Evolutionary conservation across 1,284 basidiomycete genomes (phyloP).

Genomic region (Athelia sp.): DNA sequence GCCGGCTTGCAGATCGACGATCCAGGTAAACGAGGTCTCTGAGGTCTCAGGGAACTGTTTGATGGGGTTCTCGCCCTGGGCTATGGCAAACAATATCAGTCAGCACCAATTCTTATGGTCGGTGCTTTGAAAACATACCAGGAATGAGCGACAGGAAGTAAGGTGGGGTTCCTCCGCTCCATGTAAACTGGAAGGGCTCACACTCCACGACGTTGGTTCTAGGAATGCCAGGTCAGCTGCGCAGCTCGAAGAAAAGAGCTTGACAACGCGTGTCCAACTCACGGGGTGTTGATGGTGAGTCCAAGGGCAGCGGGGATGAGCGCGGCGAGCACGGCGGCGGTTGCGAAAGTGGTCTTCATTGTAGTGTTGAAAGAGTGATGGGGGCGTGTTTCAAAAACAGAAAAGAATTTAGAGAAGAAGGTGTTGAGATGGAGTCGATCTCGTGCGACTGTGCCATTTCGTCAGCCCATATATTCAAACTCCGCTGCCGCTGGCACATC

Average conservation of each 20-base stretch:
- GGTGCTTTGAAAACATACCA: slow-evolving; percentile 31
- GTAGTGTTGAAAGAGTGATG: slow-evolving; percentile 5
- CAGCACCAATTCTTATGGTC: neutral
- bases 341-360: slow-evolving; percentile 49
- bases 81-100: neutral
- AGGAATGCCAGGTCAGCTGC: slow-evolving; percentile 33
- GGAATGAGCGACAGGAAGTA: slow-evolving; percentile 68
- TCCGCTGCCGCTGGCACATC: neutral
- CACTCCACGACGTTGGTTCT: neutral
- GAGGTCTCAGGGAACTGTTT: slow-evolving; percentile 46
- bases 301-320: slow-evolving; percentile 40
- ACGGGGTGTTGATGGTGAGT: slow-evolving; percentile 70
- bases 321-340: slow-evolving; percentile 37
- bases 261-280: slow-evolving; percentile 22
- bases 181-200: slow-evolving; percentile 60
- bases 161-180: slow-evolving; percentile 50
- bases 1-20: slow-evolving; percentile 45
- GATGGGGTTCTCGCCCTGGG: slow-evolving; percentile 17
- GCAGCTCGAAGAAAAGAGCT: neutral
- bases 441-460: too few relatives aligned
- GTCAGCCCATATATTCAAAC: neutral
- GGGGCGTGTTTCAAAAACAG: neutral
- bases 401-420: neutral
- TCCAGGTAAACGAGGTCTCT: slow-evolving; percentile 55
- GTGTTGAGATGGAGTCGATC: too few relatives aligned